A percentile compares a stretch with the other conserved stretches of the same genome.
phyloP scores from a whole-genome alignment of 2,329 filamentous ascomycete genomes.

The Xylariaceae sp. region DNA sequence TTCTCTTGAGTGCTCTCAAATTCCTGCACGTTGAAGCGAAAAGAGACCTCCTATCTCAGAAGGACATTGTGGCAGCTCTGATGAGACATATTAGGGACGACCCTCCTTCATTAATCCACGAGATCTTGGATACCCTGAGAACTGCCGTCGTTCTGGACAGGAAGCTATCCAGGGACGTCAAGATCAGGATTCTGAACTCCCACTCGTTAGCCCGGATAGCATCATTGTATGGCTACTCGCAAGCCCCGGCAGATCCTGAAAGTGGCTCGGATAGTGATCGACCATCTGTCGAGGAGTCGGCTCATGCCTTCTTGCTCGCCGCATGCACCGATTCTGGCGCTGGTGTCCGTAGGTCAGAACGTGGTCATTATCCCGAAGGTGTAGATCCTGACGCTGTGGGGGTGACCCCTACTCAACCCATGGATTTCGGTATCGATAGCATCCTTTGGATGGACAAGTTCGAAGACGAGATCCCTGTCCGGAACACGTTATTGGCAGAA shows the following conservation, averaged over 20 bases:
- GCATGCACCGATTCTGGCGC: conserved; percentile 74
- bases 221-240: conserved; percentile 67
- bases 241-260: conserved; percentile 40
- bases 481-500: conserved; percentile 77
- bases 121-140: conserved; percentile 73
- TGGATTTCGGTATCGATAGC: conserved; percentile 69
- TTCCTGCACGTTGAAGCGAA: conserved; percentile 78
- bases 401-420: conserved; percentile 49
- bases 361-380: conserved; percentile 81
- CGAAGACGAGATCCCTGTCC: conserved; percentile 68
- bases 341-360: conserved; percentile 75
- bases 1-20: conserved; percentile 77
- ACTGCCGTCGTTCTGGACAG: conserved; percentile 74
- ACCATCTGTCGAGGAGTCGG: conserved; percentile 63
- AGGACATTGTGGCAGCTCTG: conserved; percentile 68
- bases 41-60: conserved; percentile 79
- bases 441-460: conserved; percentile 72
- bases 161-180: conserved; percentile 71
- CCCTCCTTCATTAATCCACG: conserved; percentile 71
- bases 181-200: conserved; percentile 75
- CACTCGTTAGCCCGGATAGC: conserved; percentile 73
- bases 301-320: conserved; percentile 74
- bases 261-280: conserved; percentile 45
- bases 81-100: conserved; percentile 80
- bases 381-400: conserved; percentile 55